These are phyloP conservation scores for Colletotrichum sp. DNA, from an alignment of 2,329 filamentous ascomycete genomes.

Conservation along the genomic window DNA sequence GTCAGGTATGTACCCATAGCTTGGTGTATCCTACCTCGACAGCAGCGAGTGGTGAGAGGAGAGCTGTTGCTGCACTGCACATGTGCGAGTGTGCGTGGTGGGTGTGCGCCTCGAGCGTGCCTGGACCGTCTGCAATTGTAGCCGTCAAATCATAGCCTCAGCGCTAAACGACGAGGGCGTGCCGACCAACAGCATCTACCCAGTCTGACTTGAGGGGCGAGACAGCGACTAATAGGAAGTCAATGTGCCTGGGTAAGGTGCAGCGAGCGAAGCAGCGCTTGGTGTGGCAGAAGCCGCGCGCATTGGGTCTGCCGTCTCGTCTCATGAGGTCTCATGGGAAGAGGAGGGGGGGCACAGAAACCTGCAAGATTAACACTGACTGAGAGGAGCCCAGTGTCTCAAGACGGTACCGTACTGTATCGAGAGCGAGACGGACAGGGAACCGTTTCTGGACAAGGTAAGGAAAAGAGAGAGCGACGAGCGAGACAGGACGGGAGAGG, in stretches of 20 bases:
- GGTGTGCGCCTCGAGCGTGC: neutral
- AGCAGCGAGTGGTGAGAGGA: neutral
- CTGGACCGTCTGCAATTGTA: neutral
- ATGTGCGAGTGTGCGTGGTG: neutral
- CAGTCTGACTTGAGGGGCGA: neutral
- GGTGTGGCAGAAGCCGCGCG: slow-evolving; percentile 5
- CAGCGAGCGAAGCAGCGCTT: neutral
- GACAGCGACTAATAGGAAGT: neutral
- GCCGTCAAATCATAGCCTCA: slow-evolving; percentile 1
- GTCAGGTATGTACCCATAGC: neutral
- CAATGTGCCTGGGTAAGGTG: slow-evolving; percentile 3
- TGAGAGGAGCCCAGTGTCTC: neutral
- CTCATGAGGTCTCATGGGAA: neutral
- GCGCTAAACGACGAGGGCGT: slow-evolving; percentile 6
- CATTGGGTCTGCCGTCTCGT: slow-evolving; percentile 10
- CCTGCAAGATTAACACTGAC: neutral
- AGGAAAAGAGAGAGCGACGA: neutral
- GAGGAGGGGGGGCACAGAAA: neutral
- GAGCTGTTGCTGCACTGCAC: neutral
- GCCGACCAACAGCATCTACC: slow-evolving; percentile 6
- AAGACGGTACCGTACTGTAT: neutral
- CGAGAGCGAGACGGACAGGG: neutral
- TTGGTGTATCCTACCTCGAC: neutral
- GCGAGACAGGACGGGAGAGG: neutral
- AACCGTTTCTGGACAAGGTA: slow-evolving; percentile 2